A percentile compares a stretch with the other conserved stretches of the same genome.
Evolutionary conservation across 345 rosid species (phyloP).

Genomic region (Salix suchowensis): DNA sequence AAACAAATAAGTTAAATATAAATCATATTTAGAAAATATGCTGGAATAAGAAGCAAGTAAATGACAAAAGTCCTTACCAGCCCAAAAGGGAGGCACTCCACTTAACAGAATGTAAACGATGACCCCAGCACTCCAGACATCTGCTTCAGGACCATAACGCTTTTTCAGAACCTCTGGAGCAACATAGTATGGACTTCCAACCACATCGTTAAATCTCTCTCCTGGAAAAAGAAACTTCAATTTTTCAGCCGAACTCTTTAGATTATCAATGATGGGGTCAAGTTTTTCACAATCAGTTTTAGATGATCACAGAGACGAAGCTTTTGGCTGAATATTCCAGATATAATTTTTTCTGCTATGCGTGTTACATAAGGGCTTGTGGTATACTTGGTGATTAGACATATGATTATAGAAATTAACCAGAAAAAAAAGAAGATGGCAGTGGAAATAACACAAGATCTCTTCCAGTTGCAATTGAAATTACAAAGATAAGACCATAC

Average conservation of each 20-base stretch:
- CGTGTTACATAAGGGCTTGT: not conserved
- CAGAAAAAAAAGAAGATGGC: not conserved
- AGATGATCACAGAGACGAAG: no score
- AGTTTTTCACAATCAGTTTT: no score
- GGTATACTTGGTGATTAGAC: not conserved
- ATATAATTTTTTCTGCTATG: not conserved
- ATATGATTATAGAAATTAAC: no score
- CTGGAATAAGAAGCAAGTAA: not conserved
- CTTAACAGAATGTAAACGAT: constrained; percentile 27
- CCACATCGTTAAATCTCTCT: constrained; percentile 25
- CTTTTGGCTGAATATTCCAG: not conserved
- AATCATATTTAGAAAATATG: not conserved
- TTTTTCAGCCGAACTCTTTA: not conserved
- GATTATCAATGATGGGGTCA: no score
- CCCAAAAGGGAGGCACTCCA: constrained; percentile 39
- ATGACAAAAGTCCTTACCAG: constrained; percentile 12
- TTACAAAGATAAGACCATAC: not conserved
- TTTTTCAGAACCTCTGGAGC: constrained; percentile 30
- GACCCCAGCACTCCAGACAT: constrained; percentile 36
- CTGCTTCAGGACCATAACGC: constrained; percentile 27
- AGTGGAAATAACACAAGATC: not conserved
- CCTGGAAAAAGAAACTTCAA: constrained; percentile 4
- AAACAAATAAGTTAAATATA: not conserved
- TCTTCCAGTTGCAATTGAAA: not conserved
- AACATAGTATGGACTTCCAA: constrained; percentile 34